Conservation (phyloP, 140 eudicot species). For the Stevia rebaudiana region DNA sequence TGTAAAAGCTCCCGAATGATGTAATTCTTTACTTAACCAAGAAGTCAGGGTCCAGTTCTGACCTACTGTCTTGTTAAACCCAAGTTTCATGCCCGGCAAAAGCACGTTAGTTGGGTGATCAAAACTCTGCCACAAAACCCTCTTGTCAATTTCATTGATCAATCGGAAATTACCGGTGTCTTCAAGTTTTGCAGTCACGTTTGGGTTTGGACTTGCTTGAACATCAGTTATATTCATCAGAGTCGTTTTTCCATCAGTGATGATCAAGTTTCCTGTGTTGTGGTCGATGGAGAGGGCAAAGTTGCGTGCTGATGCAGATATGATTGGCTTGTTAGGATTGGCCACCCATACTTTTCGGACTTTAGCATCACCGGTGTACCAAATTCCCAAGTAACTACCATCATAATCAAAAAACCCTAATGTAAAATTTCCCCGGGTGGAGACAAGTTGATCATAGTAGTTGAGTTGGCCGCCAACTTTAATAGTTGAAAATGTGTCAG, state of each 20-base stretch:
- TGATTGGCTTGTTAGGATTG: slow-evolving; percentile 31
- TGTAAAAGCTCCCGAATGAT: neutral
- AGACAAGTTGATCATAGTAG: slow-evolving; percentile 29
- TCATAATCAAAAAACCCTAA: slow-evolving; percentile 37
- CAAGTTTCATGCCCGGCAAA: slow-evolving; percentile 57
- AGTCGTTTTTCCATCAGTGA: slow-evolving; percentile 8
- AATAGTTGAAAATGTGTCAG: slow-evolving; percentile 16
- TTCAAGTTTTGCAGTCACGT: slow-evolving; percentile 25
- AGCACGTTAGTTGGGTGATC: slow-evolving; percentile 44
- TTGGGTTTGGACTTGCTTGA: slow-evolving; percentile 17
- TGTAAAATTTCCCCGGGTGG: slow-evolving; percentile 30
- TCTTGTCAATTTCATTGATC: neutral
- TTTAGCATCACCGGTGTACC: slow-evolving; percentile 35
- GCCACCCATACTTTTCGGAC: slow-evolving; percentile 41
- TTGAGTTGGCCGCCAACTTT: slow-evolving; percentile 28
- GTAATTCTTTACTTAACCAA: neutral
- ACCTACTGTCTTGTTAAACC: slow-evolving; percentile 41
- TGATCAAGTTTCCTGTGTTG: slow-evolving; percentile 28
- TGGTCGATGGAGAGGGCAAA: slow-evolving; percentile 24
- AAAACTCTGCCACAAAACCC: slow-evolving; percentile 44
- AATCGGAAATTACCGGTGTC: slow-evolving; percentile 43
- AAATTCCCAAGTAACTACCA: slow-evolving; percentile 27
- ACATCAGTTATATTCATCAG: slow-evolving; percentile 19
- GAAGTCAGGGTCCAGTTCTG: neutral
- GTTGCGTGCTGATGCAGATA: neutral